These are phyloP conservation scores for Ceratobasidium sp. DNA, from an alignment of 1,284 basidiomycete genomes.

Conservation along the genomic window DNA sequence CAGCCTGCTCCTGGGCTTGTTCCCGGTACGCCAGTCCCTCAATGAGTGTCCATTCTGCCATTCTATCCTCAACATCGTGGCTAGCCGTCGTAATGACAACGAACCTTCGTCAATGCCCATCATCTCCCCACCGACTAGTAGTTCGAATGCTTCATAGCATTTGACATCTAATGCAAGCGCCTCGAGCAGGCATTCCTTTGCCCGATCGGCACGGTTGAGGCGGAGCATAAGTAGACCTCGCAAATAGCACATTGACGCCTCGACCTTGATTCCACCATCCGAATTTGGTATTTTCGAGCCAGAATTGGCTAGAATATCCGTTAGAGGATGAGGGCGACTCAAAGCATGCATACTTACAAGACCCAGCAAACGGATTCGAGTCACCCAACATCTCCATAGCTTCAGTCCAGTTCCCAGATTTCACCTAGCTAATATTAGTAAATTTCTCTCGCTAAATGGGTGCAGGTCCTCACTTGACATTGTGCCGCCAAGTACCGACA, in stretches of 20 bases:
- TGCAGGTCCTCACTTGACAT: conserved; percentile 66
- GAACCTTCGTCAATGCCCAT: conserved; percentile 89
- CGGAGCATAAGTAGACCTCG: conserved; percentile 94
- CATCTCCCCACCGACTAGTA: conserved; percentile 90
- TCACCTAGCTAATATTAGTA: conserved; percentile 56
- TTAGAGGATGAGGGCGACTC: background rate
- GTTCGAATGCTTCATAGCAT: conserved; percentile 94
- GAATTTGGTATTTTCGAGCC: conserved; percentile 72
- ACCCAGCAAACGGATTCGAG: conserved; percentile 80
- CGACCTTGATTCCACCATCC: conserved; percentile 90
- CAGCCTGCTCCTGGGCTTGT: conserved; percentile 84
- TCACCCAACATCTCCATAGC: conserved; percentile 93
- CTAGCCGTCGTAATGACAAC: conserved; percentile 26
- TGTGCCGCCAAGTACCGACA: conserved; percentile 94
- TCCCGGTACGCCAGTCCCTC: conserved; percentile 80
- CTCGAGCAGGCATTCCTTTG: conserved; percentile 93
- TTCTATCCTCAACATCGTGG: conserved; percentile 59
- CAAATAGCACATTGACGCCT: conserved; percentile 93
- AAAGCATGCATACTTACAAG: conserved; percentile 55
- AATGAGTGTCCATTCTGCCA: conserved; percentile 99
- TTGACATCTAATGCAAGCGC: conserved; percentile 93
- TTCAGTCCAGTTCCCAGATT: conserved; percentile 90
- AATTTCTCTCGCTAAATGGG: background rate
- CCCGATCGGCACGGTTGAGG: conserved; percentile 83
- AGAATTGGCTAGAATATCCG: conserved; percentile 56